A percentile compares a stretch with the other conserved stretches of the same genome.
Evolutionary conservation across 768 basidiomycete genomes (phyloP).

Genomic region (Pholiota microspora): DNA sequence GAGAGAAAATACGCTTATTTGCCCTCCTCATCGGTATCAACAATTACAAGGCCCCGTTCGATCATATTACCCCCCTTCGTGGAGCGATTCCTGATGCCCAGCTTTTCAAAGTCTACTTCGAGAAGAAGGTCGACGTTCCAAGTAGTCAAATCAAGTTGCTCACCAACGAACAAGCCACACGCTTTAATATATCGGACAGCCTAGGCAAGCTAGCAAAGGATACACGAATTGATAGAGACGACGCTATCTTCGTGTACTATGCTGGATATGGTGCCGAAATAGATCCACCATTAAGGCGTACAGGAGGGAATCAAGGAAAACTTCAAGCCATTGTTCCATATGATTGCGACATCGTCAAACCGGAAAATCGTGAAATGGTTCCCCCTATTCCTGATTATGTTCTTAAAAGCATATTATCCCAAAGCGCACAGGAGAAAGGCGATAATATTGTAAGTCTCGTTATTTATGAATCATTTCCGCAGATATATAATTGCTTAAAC

Average conservation of each 20-base stretch:
- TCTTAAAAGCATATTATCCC: background rate
- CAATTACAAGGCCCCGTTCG: background rate
- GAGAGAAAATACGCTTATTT: too few species aligned
- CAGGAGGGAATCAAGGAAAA: background rate
- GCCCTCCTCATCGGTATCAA: too few species aligned
- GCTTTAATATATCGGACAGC: conserved; percentile 7
- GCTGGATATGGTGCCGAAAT: background rate
- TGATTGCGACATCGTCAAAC: background rate
- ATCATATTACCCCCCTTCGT: conserved; percentile 1
- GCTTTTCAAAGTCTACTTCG: conserved; percentile 3
- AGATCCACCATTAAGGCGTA: background rate
- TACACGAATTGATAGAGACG: background rate
- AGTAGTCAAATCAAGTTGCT: conserved; percentile 4
- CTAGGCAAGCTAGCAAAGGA: conserved; percentile 4
- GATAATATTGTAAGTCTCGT: background rate
- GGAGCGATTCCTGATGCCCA: conserved; percentile 12
- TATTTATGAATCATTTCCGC: background rate
- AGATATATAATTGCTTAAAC: background rate
- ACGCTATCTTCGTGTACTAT: background rate
- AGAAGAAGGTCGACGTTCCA: conserved; percentile 5
- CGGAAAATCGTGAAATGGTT: background rate
- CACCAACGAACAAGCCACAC: conserved; percentile 8
- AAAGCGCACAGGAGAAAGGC: background rate
- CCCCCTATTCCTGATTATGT: background rate
- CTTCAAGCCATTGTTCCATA: background rate